A percentile compares a stretch with the other conserved stretches of the same genome.
Evolutionary conservation across 2,329 filamentous ascomycete species (phyloP).

Genomic region (Cercospora sojina): DNA sequence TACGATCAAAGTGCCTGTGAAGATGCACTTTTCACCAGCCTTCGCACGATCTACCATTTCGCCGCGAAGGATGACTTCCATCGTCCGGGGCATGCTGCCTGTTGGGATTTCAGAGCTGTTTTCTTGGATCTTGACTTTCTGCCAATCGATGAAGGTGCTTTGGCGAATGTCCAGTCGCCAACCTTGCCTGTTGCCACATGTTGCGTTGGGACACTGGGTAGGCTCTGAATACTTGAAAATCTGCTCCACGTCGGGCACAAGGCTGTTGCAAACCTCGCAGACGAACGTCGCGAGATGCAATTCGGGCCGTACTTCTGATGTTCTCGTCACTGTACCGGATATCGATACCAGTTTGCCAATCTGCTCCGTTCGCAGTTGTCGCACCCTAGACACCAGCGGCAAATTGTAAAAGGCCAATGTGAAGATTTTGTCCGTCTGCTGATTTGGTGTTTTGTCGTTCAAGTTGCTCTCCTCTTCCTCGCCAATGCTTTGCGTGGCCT

Average conservation of each 20-base stretch:
- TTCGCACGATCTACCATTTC: slow-evolving; percentile 98
- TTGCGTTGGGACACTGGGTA: slow-evolving; percentile 85
- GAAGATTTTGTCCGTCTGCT: slow-evolving; percentile 96
- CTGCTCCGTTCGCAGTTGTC: slow-evolving; percentile 80
- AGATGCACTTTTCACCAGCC: slow-evolving; percentile 96
- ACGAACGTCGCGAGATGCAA: slow-evolving; percentile 88
- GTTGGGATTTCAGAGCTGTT: slow-evolving; percentile 98
- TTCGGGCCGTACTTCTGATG: slow-evolving; percentile 94
- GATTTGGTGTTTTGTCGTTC: slow-evolving; percentile 76
- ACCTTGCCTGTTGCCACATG: slow-evolving; percentile 83
- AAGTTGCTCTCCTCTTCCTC: slow-evolving; percentile 56
- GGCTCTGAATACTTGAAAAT: slow-evolving; percentile 97
- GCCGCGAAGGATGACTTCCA: slow-evolving; percentile 93
- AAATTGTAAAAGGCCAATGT: slow-evolving; percentile 91
- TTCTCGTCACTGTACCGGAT: slow-evolving; percentile 93
- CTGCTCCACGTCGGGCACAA: slow-evolving; percentile 90
- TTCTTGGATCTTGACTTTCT: slow-evolving; percentile 96
- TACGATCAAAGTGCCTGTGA: slow-evolving; percentile 93
- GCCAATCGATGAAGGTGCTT: slow-evolving; percentile 98
- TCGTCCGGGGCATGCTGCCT: slow-evolving; percentile 95
- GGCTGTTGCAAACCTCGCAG: slow-evolving; percentile 81
- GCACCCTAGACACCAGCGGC: slow-evolving; percentile 79
- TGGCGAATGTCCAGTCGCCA: slow-evolving; percentile 97
- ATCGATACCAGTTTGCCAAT: slow-evolving; percentile 94
- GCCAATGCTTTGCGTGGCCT: slow-evolving; percentile 59